A percentile compares a stretch with the other conserved stretches of the same genome.
These are phyloP conservation scores for Mycena pura DNA, from an alignment of 768 basidiomycete genomes.

Conservation along the genomic window DNA sequence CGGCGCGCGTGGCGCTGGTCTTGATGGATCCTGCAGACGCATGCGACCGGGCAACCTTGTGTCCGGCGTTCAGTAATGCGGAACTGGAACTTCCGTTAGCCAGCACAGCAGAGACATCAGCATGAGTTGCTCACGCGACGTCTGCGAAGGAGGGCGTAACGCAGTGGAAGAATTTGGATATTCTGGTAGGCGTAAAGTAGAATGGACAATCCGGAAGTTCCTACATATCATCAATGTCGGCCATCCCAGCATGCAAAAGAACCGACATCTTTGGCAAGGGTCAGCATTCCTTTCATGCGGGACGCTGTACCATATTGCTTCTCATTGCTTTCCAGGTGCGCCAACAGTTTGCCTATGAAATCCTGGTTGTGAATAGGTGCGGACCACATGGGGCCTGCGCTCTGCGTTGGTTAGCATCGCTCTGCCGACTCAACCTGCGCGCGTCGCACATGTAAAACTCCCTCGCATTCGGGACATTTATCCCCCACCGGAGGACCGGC, in stretches of 20 bases:
- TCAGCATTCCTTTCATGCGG: constrained; percentile 96
- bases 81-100: constrained; percentile 56
- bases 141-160: constrained; percentile 77
- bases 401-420: constrained; percentile 45
- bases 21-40: constrained; percentile 90
- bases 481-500: constrained; percentile 69
- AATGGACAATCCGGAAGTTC: constrained; percentile 74
- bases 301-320: constrained; percentile 76
- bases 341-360: constrained; percentile 79
- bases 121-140: constrained; percentile 63
- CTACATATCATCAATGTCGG: constrained; percentile 43
- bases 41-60: constrained; percentile 89
- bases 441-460: constrained; percentile 68
- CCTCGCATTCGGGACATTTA: constrained; percentile 85
- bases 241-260: neutral
- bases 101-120: neutral
- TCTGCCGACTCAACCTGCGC: neutral
- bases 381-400: constrained; percentile 98
- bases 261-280: constrained; percentile 84
- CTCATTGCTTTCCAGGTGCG: constrained; percentile 69
- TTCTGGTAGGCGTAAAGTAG: constrained; percentile 84
- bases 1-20: constrained; percentile 75
- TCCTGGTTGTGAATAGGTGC: constrained; percentile 80
- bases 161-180: constrained; percentile 86
- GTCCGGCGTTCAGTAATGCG: constrained; percentile 86